Evolutionary conservation across 768 basidiomycete genomes (phyloP).

Genomic region (Leucosporidium yakuticum): DNA sequence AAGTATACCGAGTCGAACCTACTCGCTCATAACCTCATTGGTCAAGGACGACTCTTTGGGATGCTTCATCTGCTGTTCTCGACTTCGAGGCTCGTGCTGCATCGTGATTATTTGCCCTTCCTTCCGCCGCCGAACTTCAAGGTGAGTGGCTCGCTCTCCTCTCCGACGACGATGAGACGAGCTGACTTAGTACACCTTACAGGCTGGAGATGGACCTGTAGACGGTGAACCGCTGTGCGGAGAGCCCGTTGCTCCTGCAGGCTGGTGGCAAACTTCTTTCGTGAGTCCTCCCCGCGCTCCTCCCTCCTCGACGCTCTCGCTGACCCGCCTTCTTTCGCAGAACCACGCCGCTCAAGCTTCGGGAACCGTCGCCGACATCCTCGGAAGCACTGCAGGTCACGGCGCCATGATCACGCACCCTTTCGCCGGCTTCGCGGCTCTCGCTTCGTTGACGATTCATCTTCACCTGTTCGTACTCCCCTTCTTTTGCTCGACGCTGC

Average conservation of each 20-base stretch:
- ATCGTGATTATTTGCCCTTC: slow-evolving; percentile 35
- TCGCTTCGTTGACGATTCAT: slow-evolving; percentile 29
- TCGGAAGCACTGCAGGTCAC: slow-evolving; percentile 19
- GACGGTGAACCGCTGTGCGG: slow-evolving; percentile 32
- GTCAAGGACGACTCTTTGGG: slow-evolving; percentile 29
- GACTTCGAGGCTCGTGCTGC: slow-evolving; percentile 23
- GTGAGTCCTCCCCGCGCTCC: not conserved
- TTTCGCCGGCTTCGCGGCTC: slow-evolving; percentile 24
- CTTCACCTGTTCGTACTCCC: slow-evolving; percentile 14
- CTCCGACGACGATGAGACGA: not conserved
- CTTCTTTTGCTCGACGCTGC: too few species aligned
- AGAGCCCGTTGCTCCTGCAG: not conserved
- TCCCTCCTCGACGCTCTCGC: not conserved
- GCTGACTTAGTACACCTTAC: not conserved
- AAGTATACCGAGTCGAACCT: slow-evolving; percentile 24
- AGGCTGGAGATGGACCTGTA: slow-evolving; percentile 26
- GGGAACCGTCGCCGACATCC: slow-evolving; percentile 27
- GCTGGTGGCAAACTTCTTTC: slow-evolving; percentile 33
- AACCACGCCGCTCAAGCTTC: slow-evolving; percentile 19
- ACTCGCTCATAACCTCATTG: slow-evolving; percentile 27
- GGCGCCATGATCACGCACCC: slow-evolving; percentile 28
- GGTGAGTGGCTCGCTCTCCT: slow-evolving; percentile 4
- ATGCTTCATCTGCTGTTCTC: slow-evolving; percentile 28
- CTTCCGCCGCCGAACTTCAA: slow-evolving; percentile 29
- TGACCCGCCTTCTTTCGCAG: not conserved